Evolutionary conservation across 331 rosid species (phyloP).

Genomic region (Malus hybrid): DNA sequence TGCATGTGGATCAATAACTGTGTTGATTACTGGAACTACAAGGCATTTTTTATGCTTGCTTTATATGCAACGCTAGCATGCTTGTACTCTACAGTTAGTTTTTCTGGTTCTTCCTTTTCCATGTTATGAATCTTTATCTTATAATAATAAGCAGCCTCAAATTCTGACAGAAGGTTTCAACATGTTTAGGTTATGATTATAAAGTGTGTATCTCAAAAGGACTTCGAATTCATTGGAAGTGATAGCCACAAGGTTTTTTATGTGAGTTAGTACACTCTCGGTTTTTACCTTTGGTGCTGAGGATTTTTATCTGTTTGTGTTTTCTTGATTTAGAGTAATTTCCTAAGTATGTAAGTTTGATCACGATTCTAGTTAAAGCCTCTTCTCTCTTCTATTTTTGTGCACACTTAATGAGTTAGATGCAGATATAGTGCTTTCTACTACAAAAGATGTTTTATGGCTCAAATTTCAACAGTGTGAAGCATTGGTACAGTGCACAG

Average conservation of each 20-base stretch:
- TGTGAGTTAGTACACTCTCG: conserved; percentile 35
- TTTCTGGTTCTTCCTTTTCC: background rate
- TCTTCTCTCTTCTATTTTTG: background rate
- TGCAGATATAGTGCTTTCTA: background rate
- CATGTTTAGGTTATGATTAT: conserved; percentile 48
- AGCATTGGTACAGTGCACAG: background rate
- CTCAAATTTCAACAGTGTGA: background rate
- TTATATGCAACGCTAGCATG: conserved; percentile 50
- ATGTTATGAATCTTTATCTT: conserved; percentile 3
- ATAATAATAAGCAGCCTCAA: background rate
- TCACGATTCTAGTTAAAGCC: background rate
- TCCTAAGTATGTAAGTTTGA: background rate
- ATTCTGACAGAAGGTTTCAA: conserved; percentile 17
- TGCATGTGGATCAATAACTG: conserved; percentile 88
- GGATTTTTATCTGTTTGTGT: background rate
- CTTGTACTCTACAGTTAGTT: conserved; percentile 63
- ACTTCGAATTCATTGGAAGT: conserved; percentile 37
- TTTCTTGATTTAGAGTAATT: background rate
- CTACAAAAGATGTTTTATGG: background rate
- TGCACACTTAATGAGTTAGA: background rate
- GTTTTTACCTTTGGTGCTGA: background rate
- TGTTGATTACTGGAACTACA: conserved; percentile 87
- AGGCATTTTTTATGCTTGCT: conserved; percentile 58
- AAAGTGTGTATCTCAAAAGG: conserved; percentile 44
- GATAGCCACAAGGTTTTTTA: conserved; percentile 41